These are phyloP conservation scores for Cicer pinnatifidum DNA, from an alignment of 306 rosid genomes.

Conservation along the genomic window DNA sequence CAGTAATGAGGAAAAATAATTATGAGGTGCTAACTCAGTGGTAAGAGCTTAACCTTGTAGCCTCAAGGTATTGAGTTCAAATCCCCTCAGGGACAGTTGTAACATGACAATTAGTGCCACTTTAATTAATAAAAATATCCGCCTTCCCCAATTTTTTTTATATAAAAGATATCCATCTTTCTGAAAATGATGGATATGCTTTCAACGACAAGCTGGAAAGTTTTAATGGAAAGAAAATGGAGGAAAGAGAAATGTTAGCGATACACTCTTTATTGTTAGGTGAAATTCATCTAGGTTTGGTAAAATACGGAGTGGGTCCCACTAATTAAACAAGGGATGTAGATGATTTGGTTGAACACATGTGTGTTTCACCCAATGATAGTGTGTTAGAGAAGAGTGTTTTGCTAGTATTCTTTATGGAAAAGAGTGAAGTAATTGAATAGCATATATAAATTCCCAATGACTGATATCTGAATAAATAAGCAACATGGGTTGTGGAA, in stretches of 20 bases:
- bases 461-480: slow-evolving; percentile 9
- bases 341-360: background rate
- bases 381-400: background rate
- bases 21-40: no score
- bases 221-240: background rate
- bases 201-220: slow-evolving; percentile 1
- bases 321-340: background rate
- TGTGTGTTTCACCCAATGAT: background rate
- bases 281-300: background rate
- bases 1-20: slow-evolving; percentile 9
- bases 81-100: no score
- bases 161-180: background rate
- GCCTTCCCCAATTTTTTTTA: no score
- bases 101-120: no score
- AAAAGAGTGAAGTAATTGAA: slow-evolving; percentile 25
- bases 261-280: background rate
- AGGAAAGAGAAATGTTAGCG: background rate
- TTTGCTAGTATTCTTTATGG: slow-evolving; percentile 2
- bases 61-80: no score
- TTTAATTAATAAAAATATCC: no score
- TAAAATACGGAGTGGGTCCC: background rate
- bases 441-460: slow-evolving; percentile 5
- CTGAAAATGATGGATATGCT: slow-evolving; percentile 29
- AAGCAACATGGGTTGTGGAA: slow-evolving; percentile 21
- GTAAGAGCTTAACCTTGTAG: no score